These are phyloP conservation scores for Aspergillus nidulans DNA, from an alignment of 495 filamentous ascomycete genomes.

Conservation along the genomic window DNA sequence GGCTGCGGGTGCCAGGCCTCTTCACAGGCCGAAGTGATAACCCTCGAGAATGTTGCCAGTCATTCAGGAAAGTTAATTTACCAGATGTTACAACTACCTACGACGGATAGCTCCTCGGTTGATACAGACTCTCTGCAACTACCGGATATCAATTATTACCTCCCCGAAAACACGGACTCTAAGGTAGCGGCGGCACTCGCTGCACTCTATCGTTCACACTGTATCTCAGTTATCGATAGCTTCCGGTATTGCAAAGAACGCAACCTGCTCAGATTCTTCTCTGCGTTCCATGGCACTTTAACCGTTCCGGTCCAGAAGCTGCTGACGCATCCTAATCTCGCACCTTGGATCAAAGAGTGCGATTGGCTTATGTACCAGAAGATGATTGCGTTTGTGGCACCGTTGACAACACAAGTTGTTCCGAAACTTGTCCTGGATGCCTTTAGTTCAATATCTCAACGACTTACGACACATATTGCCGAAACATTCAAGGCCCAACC, in stretches of 20 bases:
- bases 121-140: slow-evolving; percentile 67
- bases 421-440: slow-evolving; percentile 79
- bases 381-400: slow-evolving; percentile 86
- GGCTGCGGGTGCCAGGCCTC: slow-evolving; percentile 31
- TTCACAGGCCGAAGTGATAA: slow-evolving; percentile 25
- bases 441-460: slow-evolving; percentile 76
- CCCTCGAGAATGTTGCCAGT: slow-evolving; percentile 39
- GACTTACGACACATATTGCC: slow-evolving; percentile 70
- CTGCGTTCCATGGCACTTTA: slow-evolving; percentile 89
- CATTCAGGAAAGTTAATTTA: slow-evolving; percentile 53
- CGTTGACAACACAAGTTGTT: slow-evolving; percentile 81
- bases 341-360: slow-evolving; percentile 90
- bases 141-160: slow-evolving; percentile 70
- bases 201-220: slow-evolving; percentile 88
- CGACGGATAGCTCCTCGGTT: slow-evolving; percentile 46
- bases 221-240: slow-evolving; percentile 88
- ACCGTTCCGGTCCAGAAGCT: slow-evolving; percentile 97
- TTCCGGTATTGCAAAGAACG: slow-evolving; percentile 94
- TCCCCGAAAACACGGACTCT: slow-evolving; percentile 69
- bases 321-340: slow-evolving; percentile 72
- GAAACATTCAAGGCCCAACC: slow-evolving; percentile 77
- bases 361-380: slow-evolving; percentile 94
- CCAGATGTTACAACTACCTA: slow-evolving; percentile 63
- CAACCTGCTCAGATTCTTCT: slow-evolving; percentile 91
- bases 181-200: slow-evolving; percentile 77